These are phyloP conservation scores for Tolypocladium ovalisporum DNA, from an alignment of 2,329 filamentous ascomycete genomes.

Conservation along the genomic window DNA sequence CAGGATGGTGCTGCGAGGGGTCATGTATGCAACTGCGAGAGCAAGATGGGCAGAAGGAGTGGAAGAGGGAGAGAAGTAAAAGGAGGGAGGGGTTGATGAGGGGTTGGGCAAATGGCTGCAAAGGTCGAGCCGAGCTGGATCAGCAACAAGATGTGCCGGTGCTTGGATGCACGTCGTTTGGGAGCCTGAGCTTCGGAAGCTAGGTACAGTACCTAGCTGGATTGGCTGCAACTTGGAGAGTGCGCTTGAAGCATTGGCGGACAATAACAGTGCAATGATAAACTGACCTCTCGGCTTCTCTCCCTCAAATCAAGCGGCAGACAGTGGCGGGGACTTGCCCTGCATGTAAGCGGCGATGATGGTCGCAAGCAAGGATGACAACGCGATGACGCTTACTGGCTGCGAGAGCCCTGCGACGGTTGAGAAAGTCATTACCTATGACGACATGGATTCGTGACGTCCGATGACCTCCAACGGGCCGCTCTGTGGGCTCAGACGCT, in stretches of 20 bases:
- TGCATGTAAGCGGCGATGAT: background rate
- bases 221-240: background rate
- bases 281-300: background rate
- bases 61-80: background rate
- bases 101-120: background rate
- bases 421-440: too few relatives aligned
- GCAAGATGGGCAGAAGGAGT: background rate
- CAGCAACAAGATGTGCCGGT: background rate
- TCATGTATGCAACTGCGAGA: background rate
- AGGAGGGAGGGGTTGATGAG: background rate
- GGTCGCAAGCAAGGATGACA: constrained; percentile 6
- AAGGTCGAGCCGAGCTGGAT: background rate
- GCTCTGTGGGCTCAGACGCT: background rate
- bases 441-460: background rate
- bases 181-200: background rate
- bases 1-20: background rate
- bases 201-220: too few relatives aligned
- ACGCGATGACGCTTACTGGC: constrained; percentile 10
- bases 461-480: background rate
- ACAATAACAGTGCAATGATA: background rate
- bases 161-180: background rate
- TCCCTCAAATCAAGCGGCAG: background rate
- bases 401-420: too few relatives aligned
- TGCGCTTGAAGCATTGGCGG: too few relatives aligned
- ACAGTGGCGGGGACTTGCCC: background rate